A percentile compares a stretch with the other conserved stretches of the same genome.
These are phyloP conservation scores for Luffa acutangula DNA, from an alignment of 306 rosid species.

Conservation along the genomic window DNA sequence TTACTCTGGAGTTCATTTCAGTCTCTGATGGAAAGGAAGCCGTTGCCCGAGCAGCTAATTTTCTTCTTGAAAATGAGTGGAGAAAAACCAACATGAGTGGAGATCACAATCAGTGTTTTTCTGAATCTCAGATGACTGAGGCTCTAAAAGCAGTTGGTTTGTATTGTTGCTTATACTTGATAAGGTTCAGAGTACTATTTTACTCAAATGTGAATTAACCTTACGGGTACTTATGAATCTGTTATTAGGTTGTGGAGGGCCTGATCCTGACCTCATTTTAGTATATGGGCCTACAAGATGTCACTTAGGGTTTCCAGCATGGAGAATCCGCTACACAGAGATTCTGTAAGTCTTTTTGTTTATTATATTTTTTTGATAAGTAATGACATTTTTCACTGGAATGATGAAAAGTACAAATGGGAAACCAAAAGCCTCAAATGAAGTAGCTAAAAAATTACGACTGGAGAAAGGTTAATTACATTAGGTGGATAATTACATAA, in stretches of 20 bases:
- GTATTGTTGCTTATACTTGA: conserved; percentile 22
- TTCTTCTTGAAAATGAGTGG: conserved; percentile 42
- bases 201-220: conserved; percentile 4
- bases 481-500: not conserved
- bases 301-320: conserved; percentile 90
- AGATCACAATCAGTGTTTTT: conserved; percentile 24
- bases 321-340: conserved; percentile 87
- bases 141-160: conserved; percentile 65
- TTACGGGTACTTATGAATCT: conserved; percentile 8
- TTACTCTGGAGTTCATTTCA: conserved; percentile 60
- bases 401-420: not conserved
- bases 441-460: not conserved
- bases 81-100: conserved; percentile 28
- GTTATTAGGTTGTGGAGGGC: conserved; percentile 52
- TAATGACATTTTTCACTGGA: not conserved
- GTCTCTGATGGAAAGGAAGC: conserved; percentile 73
- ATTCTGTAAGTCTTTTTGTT: conserved; percentile 49
- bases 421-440: not conserved
- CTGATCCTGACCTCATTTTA: conserved; percentile 75
- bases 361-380: not conserved
- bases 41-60: conserved; percentile 63
- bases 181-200: conserved; percentile 17
- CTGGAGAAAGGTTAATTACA: not conserved
- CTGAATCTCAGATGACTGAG: conserved; percentile 49
- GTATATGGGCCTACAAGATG: conserved; percentile 84